These are phyloP conservation scores for Penicillium arizonense DNA, from an alignment of 495 filamentous ascomycete species.

Conservation along the genomic window DNA sequence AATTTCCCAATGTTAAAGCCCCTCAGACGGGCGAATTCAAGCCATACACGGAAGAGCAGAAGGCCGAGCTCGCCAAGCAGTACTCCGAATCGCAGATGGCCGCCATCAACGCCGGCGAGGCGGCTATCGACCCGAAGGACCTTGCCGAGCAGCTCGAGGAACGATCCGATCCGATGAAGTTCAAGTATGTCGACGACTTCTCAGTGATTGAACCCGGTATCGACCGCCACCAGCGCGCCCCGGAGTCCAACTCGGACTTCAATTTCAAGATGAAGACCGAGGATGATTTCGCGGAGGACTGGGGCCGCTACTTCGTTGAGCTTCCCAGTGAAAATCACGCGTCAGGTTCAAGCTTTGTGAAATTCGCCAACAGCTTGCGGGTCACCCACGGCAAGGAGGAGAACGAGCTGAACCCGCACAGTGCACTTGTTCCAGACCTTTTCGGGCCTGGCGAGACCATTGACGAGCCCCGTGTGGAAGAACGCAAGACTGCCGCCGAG, in stretches of 20 bases:
- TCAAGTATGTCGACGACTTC: slow-evolving; percentile 87
- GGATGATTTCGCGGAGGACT: slow-evolving; percentile 54
- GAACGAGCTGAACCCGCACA: slow-evolving; percentile 46
- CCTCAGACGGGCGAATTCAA: slow-evolving; percentile 43
- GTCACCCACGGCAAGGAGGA: slow-evolving; percentile 53
- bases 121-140: slow-evolving; percentile 74
- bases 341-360: slow-evolving; percentile 40
- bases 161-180: slow-evolving; percentile 65
- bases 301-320: slow-evolving; percentile 56
- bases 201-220: slow-evolving; percentile 70
- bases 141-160: slow-evolving; percentile 67
- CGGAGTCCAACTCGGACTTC: slow-evolving; percentile 56
- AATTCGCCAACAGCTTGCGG: slow-evolving; percentile 45
- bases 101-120: slow-evolving; percentile 85
- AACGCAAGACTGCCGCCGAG: slow-evolving; percentile 33
- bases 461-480: slow-evolving; percentile 26
- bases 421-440: slow-evolving; percentile 46
- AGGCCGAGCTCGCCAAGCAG: slow-evolving; percentile 54
- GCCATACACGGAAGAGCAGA: slow-evolving; percentile 68
- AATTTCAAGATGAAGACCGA: slow-evolving; percentile 59
- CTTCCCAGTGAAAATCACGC: slow-evolving; percentile 41
- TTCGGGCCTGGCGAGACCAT: slow-evolving; percentile 45
- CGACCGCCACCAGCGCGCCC: slow-evolving; percentile 60
- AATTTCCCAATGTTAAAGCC: slow-evolving; percentile 24
- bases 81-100: slow-evolving; percentile 80